phyloP scores from a whole-genome alignment of 176 grass and related monocot species.

The Zea luxurians region DNA sequence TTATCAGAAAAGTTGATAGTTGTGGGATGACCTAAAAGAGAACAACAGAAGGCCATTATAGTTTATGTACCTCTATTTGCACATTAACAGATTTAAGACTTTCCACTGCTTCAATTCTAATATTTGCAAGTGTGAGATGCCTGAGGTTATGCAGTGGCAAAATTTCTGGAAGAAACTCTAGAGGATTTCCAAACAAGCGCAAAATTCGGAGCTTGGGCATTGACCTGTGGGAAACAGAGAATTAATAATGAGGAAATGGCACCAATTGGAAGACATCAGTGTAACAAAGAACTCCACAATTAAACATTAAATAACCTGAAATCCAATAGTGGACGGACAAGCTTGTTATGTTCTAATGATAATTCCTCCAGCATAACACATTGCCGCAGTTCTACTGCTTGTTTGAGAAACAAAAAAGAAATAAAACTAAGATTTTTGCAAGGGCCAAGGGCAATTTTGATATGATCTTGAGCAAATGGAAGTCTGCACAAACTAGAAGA shows the following conservation, averaged over 20 bases:
- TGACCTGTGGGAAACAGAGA: constrained; percentile 70
- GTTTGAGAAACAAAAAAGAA: constrained; percentile 17
- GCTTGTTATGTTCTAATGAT: constrained; percentile 92
- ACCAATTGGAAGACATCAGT: constrained; percentile 22
- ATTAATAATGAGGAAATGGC: constrained; percentile 50
- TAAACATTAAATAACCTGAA: constrained; percentile 83
- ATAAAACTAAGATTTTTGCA: constrained; percentile 11
- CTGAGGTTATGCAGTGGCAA: constrained; percentile 88
- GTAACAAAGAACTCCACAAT: constrained; percentile 25
- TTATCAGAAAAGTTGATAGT: constrained; percentile 20
- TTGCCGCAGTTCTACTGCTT: constrained; percentile 83
- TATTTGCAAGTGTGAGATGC: constrained; percentile 95
- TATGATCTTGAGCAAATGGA: constrained; percentile 23
- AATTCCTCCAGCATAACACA: constrained; percentile 91
- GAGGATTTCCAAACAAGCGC: constrained; percentile 93
- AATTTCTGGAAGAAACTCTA: constrained; percentile 99
- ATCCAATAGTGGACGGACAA: constrained; percentile 93
- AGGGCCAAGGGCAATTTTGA: constrained; percentile 14
- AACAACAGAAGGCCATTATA: constrained; percentile 31
- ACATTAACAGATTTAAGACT: constrained; percentile 87
- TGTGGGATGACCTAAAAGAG: constrained; percentile 28
- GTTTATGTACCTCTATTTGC: constrained; percentile 79
- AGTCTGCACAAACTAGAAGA: background rate
- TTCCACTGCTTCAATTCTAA: constrained; percentile 95
- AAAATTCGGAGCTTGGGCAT: constrained; percentile 86